Evolutionary conservation across 257 asterid genomes (phyloP), one percentile per base, ranked within the genome.

Genomic region (Avicennia marina): DNA sequence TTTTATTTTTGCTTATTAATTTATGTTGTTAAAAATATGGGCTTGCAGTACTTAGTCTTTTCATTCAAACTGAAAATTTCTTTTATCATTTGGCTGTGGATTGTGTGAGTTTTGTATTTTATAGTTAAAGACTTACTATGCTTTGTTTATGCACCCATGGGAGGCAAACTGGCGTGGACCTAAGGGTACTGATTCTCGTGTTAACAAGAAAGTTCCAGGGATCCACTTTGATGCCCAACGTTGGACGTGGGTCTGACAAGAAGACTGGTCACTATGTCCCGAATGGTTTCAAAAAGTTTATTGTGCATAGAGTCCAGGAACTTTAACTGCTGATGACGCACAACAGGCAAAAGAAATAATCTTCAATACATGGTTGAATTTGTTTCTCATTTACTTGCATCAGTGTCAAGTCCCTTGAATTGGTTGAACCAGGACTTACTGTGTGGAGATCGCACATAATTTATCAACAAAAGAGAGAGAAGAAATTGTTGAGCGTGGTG

Each of bases 151-250:
- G 1, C 1, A 5, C 45, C 12, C 1, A 5, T 13, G 22, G 21
- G 67, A 82, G 93, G 19, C 70, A 51, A 87, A 52, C 65, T 84
- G 89, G 86, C 87, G 87, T 11, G 64, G 94, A 26, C 94, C 94
- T 0, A 84, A 87, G 83, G 89, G 87, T 78, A 87, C 80, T 11
- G 94, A 87, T 53, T 82, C 91, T 18, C 64, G 89, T 25, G 94
- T 84, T 41, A 51, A 91, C n/a, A 22, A 78, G 91, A 67, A 84
- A 84, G 85, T 87, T 87, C 67, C 78, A 84, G 69, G 87, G 96
- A 16, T 78, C 85, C 1, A 63, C 63, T 1, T 55, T 82, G 79
- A 82, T 82, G 93, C 94, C 89, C 36, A 87, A 74, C 73, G 79
- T 81, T 31, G 96, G 89, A 2, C 81, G 81, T 54, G 96, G 89